Conservation (phyloP, 345 rosid genomes). For the Sisymbrium irio region DNA sequence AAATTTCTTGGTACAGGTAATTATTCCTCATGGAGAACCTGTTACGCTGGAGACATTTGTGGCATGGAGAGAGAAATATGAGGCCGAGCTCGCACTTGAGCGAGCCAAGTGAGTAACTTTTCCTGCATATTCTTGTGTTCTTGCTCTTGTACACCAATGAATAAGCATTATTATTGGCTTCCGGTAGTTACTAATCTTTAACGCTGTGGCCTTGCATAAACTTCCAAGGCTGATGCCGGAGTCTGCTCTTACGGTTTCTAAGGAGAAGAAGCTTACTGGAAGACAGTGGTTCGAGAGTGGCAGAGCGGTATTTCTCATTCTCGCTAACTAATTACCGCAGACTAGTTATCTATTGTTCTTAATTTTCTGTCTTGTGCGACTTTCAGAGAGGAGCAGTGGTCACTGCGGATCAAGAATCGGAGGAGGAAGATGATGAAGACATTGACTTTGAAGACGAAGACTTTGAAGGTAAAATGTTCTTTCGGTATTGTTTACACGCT, state of each 20-base stretch:
- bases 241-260: constrained; percentile 66
- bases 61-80: constrained; percentile 95
- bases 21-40: constrained; percentile 97
- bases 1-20: constrained; percentile 45
- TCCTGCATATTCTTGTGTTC: not conserved
- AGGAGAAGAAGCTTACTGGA: constrained; percentile 88
- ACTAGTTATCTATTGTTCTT: not conserved
- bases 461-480: constrained; percentile 66
- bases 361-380: not conserved
- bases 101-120: constrained; percentile 81
- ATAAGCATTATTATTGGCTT: not conserved
- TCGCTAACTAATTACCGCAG: not conserved
- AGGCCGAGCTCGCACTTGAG: constrained; percentile 96
- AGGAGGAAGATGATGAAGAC: constrained; percentile 83
- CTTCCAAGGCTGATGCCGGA: constrained; percentile 83
- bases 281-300: constrained; percentile 98
- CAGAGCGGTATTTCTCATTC: constrained; percentile 51
- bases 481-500: not conserved
- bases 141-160: not conserved
- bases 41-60: constrained; percentile 89
- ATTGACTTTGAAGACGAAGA: constrained; percentile 88
- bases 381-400: constrained; percentile 77
- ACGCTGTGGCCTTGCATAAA: not conserved
- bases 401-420: constrained; percentile 49
- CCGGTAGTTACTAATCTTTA: not conserved